Conservation (phyloP, 441 rosid species). For the Populus tomentosa region DNA sequence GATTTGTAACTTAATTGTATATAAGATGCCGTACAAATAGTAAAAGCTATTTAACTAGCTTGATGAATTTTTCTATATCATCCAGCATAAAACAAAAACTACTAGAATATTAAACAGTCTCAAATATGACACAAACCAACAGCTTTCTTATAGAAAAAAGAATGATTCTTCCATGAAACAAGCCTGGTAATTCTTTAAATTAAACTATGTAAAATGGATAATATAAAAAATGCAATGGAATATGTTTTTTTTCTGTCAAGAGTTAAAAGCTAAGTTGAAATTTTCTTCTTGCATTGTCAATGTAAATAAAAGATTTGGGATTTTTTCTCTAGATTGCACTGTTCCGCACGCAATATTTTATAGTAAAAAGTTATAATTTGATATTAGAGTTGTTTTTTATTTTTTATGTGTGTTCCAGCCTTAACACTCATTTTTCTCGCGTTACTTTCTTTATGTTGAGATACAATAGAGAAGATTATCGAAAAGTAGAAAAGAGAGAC, state of each 20-base stretch:
- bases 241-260: background rate
- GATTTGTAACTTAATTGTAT: too few relatives aligned
- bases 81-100: background rate
- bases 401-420: too few relatives aligned
- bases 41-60: background rate
- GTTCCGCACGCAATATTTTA: too few relatives aligned
- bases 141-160: background rate
- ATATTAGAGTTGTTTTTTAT: too few relatives aligned
- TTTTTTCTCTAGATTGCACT: too few relatives aligned
- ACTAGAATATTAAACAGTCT: background rate
- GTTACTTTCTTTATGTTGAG: too few relatives aligned
- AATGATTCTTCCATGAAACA: background rate
- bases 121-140: background rate
- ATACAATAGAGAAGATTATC: too few relatives aligned
- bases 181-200: background rate
- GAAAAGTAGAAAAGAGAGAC: too few relatives aligned
- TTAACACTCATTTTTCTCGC: too few relatives aligned
- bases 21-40: background rate
- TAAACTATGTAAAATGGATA: background rate
- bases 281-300: background rate
- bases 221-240: background rate
- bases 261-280: background rate
- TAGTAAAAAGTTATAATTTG: too few relatives aligned
- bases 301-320: background rate
- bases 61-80: background rate